phyloP scores from a whole-genome alignment of 2,329 filamentous ascomycete species.

The Alternaria novae-zelandiae region DNA sequence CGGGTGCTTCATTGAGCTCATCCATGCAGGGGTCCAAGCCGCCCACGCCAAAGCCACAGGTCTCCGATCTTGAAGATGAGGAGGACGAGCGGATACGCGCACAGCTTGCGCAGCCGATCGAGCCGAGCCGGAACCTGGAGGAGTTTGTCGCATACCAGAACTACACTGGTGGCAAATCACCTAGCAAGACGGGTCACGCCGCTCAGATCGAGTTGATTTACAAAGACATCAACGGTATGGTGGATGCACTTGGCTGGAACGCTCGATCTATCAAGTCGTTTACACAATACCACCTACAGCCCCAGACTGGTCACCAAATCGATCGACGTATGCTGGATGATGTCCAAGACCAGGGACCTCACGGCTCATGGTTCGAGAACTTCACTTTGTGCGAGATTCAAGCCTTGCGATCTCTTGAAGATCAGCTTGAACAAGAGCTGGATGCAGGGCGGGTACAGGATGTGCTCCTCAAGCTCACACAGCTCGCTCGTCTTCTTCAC shows the following conservation, averaged over 20 bases:
- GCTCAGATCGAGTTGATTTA: constrained; percentile 64
- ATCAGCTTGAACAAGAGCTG: constrained; percentile 68
- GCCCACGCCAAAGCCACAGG: constrained; percentile 46
- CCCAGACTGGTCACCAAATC: constrained; percentile 59
- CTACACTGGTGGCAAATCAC: constrained; percentile 47
- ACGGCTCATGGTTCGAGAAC: constrained; percentile 61
- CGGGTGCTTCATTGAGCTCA: constrained; percentile 39
- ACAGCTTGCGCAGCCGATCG: constrained; percentile 65
- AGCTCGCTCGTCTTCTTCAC: constrained; percentile 70
- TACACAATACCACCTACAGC: constrained; percentile 66
- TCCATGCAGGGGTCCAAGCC: constrained; percentile 44
- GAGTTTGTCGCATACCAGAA: constrained; percentile 68
- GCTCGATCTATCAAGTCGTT: constrained; percentile 68
- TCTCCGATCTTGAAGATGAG: constrained; percentile 54
- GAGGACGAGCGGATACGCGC: constrained; percentile 73
- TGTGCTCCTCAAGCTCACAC: constrained; percentile 71
- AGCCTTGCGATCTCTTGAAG: constrained; percentile 67
- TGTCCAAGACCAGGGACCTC: constrained; percentile 42
- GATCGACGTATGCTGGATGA: constrained; percentile 68
- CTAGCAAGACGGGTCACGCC: constrained; percentile 50
- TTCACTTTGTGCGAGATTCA: constrained; percentile 80
- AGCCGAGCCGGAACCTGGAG: constrained; percentile 68
- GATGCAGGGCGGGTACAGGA: constrained; percentile 72
- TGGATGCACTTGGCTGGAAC: constrained; percentile 90
- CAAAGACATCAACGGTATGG: constrained; percentile 89